A percentile compares a stretch with the other conserved stretches of the same genome.
These are phyloP conservation scores for Rubia yunnanensis DNA, from an alignment of 257 asterid species.

Conservation along the genomic window DNA sequence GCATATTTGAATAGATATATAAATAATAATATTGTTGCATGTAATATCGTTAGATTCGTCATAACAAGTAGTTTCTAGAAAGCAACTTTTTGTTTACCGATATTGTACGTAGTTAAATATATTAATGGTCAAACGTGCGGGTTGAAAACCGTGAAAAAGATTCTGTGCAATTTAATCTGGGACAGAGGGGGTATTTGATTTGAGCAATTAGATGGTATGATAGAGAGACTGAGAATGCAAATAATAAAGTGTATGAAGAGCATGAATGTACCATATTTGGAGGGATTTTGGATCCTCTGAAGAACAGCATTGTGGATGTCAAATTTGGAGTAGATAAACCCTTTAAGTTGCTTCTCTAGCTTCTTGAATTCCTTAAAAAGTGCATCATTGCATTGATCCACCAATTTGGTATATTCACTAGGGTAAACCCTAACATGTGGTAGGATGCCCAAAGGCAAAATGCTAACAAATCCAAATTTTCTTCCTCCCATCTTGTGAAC, in stretches of 20 bases:
- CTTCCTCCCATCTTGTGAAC: constrained; percentile 21
- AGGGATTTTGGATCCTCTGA: constrained; percentile 16
- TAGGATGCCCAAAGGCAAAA: constrained; percentile 13
- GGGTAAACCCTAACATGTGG: constrained; percentile 15
- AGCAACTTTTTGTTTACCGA: no score
- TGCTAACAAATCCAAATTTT: constrained; percentile 20
- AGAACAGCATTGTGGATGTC: constrained; percentile 9
- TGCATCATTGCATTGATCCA: constrained; percentile 9
- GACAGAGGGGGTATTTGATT: no score
- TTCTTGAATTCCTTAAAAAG: constrained; percentile 13
- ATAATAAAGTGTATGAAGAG: background rate
- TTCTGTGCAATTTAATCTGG: no score
- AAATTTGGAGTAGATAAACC: constrained; percentile 17
- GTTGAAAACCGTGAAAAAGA: no score
- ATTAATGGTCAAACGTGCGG: no score
- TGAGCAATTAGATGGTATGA: no score
- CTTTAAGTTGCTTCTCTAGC: constrained; percentile 16
- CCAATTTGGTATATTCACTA: background rate
- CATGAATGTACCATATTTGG: constrained; percentile 17
- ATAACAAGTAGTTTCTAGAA: no score
- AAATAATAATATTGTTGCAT: no score
- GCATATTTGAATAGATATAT: no score
- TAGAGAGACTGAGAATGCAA: no score
- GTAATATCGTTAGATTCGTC: no score
- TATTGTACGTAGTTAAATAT: no score